phyloP scores from a whole-genome alignment of 2,329 filamentous ascomycete species.

The Arthrobotrys musiformis region DNA sequence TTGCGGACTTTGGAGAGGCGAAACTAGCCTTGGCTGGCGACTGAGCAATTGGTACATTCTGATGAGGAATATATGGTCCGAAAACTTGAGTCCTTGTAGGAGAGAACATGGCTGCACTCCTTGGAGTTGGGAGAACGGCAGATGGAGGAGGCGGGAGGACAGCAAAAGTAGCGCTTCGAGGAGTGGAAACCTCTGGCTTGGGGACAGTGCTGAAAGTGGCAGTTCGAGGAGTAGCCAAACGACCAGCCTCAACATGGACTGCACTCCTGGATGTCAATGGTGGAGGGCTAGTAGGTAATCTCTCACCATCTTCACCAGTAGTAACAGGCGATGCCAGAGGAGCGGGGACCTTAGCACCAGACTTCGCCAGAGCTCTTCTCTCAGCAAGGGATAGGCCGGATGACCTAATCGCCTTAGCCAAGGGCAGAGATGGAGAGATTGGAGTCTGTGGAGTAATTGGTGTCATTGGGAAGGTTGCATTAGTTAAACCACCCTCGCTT shows the following conservation, averaged over 20 bases:
- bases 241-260: constrained; percentile 49
- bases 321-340: constrained; percentile 35
- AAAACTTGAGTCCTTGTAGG: constrained; percentile 37
- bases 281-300: constrained; percentile 42
- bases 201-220: constrained; percentile 40
- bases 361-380: constrained; percentile 49
- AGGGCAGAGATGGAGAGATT: constrained; percentile 49
- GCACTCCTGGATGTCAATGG: constrained; percentile 52
- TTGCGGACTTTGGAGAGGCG: constrained; percentile 48
- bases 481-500: constrained; percentile 18
- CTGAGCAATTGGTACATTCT: constrained; percentile 33
- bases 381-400: constrained; percentile 52
- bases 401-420: constrained; percentile 40
- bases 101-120: constrained; percentile 53
- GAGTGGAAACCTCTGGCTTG: constrained; percentile 53
- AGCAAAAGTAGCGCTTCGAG: constrained; percentile 42
- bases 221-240: constrained; percentile 51
- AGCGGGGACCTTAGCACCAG: constrained; percentile 43
- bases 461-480: constrained; percentile 25
- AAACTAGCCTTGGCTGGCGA: constrained; percentile 51
- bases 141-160: constrained; percentile 38
- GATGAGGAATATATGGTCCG: constrained; percentile 49
- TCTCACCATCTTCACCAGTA: constrained; percentile 20
- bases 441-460: constrained; percentile 44
- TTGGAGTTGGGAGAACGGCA: constrained; percentile 30